phyloP scores from a whole-genome alignment of 2,329 filamentous ascomycete species.

The Talaromyces sp. region DNA sequence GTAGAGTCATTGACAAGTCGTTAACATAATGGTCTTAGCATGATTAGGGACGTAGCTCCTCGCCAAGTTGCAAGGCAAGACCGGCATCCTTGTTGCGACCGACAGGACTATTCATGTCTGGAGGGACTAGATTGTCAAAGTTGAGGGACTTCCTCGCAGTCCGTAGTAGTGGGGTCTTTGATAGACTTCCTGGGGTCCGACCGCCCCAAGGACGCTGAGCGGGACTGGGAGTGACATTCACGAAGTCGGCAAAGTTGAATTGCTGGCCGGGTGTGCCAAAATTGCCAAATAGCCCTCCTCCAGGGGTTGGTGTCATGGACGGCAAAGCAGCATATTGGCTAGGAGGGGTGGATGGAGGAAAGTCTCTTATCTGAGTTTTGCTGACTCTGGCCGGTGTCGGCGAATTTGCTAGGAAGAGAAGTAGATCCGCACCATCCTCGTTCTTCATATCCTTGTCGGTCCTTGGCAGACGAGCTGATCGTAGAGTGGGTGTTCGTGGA shows the following conservation, averaged over 20 bases:
- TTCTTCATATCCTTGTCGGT: constrained; percentile 54
- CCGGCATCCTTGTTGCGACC: constrained; percentile 46
- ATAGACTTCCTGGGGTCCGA: constrained; percentile 51
- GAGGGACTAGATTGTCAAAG: constrained; percentile 70
- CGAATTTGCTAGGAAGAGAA: constrained; percentile 84
- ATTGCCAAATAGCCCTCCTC: constrained; percentile 70
- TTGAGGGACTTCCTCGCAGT: constrained; percentile 73
- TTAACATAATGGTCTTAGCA: constrained; percentile 7
- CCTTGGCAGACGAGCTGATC: constrained; percentile 50
- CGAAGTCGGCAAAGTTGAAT: constrained; percentile 95
- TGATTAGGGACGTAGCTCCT: constrained; percentile 54
- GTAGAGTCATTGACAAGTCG: constrained; percentile 17
- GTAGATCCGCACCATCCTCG: constrained; percentile 75
- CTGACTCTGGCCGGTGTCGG: constrained; percentile 72
- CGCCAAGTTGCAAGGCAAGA: constrained; percentile 63
- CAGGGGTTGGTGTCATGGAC: constrained; percentile 54
- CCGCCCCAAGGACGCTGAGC: constrained; percentile 76
- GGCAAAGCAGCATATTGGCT: constrained; percentile 55
- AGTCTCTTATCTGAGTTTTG: constrained; percentile 46
- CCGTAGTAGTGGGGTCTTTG: constrained; percentile 68
- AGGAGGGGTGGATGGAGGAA: constrained; percentile 71
- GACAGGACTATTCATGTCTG: constrained; percentile 46
- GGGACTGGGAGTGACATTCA: constrained; percentile 94
- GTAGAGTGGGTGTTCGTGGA: constrained; percentile 73
- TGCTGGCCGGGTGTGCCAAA: constrained; percentile 74